phyloP scores from a whole-genome alignment of 495 filamentous ascomycete species.

The Aeminium ludgeri region DNA sequence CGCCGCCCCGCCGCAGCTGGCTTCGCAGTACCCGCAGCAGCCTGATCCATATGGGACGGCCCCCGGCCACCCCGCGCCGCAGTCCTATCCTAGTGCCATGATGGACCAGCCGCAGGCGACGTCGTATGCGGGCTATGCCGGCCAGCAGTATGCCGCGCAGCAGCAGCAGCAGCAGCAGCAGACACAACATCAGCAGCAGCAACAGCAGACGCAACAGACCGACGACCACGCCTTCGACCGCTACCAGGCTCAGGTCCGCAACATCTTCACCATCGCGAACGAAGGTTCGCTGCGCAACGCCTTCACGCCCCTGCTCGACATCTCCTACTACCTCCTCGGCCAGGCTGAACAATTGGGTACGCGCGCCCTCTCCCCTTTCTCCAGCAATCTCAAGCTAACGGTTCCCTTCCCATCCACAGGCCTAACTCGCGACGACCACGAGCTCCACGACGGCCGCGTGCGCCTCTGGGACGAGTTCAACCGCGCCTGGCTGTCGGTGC shows the following conservation, averaged over 20 bases:
- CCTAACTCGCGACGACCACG: slow-evolving; percentile 58
- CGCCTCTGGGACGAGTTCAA: slow-evolving; percentile 92
- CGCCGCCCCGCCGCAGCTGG: slow-evolving; percentile 29
- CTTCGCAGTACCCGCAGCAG: slow-evolving; percentile 36
- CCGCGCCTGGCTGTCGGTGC: slow-evolving; percentile 73
- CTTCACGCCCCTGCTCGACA: slow-evolving; percentile 50
- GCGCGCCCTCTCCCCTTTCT: slow-evolving; percentile 36
- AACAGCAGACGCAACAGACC: slow-evolving; percentile 19
- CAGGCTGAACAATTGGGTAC: slow-evolving; percentile 73
- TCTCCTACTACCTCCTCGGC: slow-evolving; percentile 73
- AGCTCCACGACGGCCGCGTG: slow-evolving; percentile 50
- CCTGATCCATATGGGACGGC: slow-evolving; percentile 41
- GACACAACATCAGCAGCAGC: slow-evolving; percentile 17
- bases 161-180: slow-evolving; percentile 24
- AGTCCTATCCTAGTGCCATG: slow-evolving; percentile 23
- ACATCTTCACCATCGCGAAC: slow-evolving; percentile 58
- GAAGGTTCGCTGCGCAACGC: slow-evolving; percentile 58
- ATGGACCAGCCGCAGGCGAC: slow-evolving; percentile 32
- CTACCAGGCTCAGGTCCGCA: slow-evolving; percentile 57
- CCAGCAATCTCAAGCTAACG: slow-evolving; percentile 6
- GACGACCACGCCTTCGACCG: slow-evolving; percentile 49
- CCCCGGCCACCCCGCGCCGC: slow-evolving; percentile 35
- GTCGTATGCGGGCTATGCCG: slow-evolving; percentile 9
- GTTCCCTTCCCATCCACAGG: slow-evolving; percentile 31
- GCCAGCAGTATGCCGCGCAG: too few relatives aligned